phyloP scores from a whole-genome alignment of 2,329 filamentous ascomycete species.

The Fusarium hainanense region DNA sequence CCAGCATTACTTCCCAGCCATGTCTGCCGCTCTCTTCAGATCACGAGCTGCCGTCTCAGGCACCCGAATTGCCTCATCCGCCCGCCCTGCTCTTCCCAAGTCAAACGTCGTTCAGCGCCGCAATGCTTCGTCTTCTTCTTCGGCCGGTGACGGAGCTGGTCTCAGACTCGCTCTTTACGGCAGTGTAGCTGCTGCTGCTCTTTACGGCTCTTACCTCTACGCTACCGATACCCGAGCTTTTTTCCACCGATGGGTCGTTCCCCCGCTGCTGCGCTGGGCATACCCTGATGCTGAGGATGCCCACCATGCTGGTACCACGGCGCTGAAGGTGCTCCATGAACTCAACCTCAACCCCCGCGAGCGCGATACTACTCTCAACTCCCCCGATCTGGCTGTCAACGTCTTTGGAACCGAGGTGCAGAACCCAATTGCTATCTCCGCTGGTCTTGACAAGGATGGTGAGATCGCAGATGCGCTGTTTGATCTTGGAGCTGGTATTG shows the following conservation, averaged over 20 bases:
- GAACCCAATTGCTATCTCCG: constrained; percentile 95
- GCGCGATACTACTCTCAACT: constrained; percentile 62
- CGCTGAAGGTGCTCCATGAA: constrained; percentile 77
- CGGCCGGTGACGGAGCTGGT: constrained; percentile 46
- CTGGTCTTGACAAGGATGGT: constrained; percentile 93
- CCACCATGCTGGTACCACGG: constrained; percentile 81
- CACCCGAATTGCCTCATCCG: constrained; percentile 33
- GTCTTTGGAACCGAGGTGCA: constrained; percentile 82
- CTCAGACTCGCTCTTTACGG: constrained; percentile 55
- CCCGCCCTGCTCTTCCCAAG: constrained; percentile 34
- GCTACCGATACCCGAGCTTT: constrained; percentile 80
- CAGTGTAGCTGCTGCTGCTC: constrained; percentile 54
- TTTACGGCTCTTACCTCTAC: constrained; percentile 71
- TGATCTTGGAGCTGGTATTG: constrained; percentile 83
- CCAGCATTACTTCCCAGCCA: constrained; percentile 44
- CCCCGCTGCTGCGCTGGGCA: constrained; percentile 72
- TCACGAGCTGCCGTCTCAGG: constrained; percentile 39
- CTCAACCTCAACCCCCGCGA: constrained; percentile 86
- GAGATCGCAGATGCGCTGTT: constrained; percentile 88
- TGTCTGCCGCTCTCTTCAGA: constrained; percentile 44
- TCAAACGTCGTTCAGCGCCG: constrained; percentile 44
- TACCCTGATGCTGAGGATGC: constrained; percentile 88
- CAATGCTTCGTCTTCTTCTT: constrained; percentile 51
- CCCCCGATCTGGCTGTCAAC: constrained; percentile 51
- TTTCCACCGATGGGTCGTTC: constrained; percentile 74